Evolutionary conservation across 805 yeast genomes (phyloP).

Genomic region (Wickerhamomyces mucosus): DNA sequence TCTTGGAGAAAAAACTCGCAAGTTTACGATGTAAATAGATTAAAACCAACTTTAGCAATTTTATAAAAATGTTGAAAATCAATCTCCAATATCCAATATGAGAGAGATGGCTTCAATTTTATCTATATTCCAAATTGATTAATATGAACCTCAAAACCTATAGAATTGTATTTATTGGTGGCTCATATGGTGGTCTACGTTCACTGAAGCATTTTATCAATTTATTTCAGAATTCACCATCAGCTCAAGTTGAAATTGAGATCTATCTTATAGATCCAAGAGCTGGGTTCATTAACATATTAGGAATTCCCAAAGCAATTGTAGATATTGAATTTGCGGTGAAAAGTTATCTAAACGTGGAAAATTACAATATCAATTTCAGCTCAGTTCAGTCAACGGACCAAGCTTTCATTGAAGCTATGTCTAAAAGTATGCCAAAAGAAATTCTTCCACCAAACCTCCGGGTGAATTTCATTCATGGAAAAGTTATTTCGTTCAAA

Average conservation of each 20-base stretch:
- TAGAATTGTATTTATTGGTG: conserved; percentile 25
- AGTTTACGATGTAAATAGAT: too few relatives aligned
- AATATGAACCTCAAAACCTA: too few relatives aligned
- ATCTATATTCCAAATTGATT: too few relatives aligned
- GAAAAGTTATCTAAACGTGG: conserved; percentile 23
- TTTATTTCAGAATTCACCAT: conserved; percentile 5
- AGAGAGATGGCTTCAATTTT: too few relatives aligned
- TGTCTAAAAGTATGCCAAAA: conserved; percentile 2
- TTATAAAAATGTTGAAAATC: too few relatives aligned
- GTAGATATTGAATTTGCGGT: conserved; percentile 29
- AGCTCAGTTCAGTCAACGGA: conserved; percentile 27
- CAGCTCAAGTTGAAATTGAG: conserved; percentile 11
- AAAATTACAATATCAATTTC: conserved; percentile 16
- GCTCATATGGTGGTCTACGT: conserved; percentile 28
- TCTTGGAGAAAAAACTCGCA: too few relatives aligned
- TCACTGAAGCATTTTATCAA: conserved; percentile 19
- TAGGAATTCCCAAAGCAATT: conserved; percentile 30
- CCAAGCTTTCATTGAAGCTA: conserved; percentile 16
- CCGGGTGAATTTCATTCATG: conserved; percentile 15
- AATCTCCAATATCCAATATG: too few relatives aligned
- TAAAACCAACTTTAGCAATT: too few relatives aligned
- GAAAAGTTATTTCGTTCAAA: conserved; percentile 15
- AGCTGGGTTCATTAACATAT: conserved; percentile 30
- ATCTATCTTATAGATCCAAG: conserved; percentile 29
- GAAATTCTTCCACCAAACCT: conserved; percentile 10